phyloP scores from a whole-genome alignment of 257 asterid species.

The Cynanchum wilfordii region DNA sequence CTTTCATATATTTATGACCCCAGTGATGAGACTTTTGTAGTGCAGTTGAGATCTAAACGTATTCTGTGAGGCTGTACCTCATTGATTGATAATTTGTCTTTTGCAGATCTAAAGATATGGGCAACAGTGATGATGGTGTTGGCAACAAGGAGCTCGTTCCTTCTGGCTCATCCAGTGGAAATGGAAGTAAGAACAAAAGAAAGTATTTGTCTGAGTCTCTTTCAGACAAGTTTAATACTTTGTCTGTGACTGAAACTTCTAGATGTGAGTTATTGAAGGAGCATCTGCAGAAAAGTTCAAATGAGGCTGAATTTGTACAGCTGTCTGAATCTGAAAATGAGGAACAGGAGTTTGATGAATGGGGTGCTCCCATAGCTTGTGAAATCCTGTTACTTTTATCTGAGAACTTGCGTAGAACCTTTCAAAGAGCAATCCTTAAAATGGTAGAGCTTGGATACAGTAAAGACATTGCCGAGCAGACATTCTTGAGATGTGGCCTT shows the following conservation, averaged over 20 bases:
- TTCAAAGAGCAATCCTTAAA: constrained; percentile 48
- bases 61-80: background rate
- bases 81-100: background rate
- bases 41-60: constrained; percentile 3
- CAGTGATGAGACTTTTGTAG: constrained; percentile 1
- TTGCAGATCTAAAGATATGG: constrained; percentile 31
- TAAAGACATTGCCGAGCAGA: constrained; percentile 56
- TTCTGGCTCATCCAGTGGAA: constrained; percentile 25
- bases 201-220: constrained; percentile 45
- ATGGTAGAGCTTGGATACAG: constrained; percentile 52
- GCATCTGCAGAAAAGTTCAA: constrained; percentile 22
- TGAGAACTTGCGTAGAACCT: constrained; percentile 31
- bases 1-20: constrained; percentile 4
- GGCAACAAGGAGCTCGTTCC: constrained; percentile 23
- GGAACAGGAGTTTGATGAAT: constrained; percentile 38
- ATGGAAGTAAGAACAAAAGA: constrained; percentile 61
- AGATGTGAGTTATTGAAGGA: constrained; percentile 50
- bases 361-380: constrained; percentile 53
- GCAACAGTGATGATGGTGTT: constrained; percentile 25
- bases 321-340: constrained; percentile 19
- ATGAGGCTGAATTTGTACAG: constrained; percentile 30
- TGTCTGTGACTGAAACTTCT: constrained; percentile 52
- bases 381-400: constrained; percentile 56
- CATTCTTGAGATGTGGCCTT: constrained; percentile 51
- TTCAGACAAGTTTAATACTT: constrained; percentile 22